Conservation (phyloP, 2,329 filamentous ascomycete genomes). For the Truncatella angustata region DNA sequence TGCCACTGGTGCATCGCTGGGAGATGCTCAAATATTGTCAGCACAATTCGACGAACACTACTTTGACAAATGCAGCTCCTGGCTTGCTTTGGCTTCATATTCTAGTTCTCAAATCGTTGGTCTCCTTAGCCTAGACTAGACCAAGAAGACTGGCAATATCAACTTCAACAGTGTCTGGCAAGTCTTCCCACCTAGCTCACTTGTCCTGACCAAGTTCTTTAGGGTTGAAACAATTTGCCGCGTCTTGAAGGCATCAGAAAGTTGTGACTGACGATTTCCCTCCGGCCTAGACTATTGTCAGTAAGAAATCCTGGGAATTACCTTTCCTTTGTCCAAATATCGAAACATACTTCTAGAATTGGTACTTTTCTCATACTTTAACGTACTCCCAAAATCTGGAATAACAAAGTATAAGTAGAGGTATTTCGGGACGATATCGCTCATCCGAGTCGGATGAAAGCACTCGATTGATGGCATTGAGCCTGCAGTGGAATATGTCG, state of each 20-base stretch:
- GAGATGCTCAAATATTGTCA: constrained; percentile 20
- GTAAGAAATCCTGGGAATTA: no score
- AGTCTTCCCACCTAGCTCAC: constrained; percentile 31
- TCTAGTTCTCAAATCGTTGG: constrained; percentile 26
- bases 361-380: no score
- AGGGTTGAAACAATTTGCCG: constrained; percentile 35
- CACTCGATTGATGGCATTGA: no score
- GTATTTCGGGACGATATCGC: no score
- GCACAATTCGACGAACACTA: neutral
- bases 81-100: constrained; percentile 28
- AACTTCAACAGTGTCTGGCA: constrained; percentile 31
- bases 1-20: constrained; percentile 36
- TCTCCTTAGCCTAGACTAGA: constrained; percentile 24
- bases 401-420: no score
- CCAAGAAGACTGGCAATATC: constrained; percentile 28
- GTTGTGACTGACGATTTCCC: no score
- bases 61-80: constrained; percentile 14
- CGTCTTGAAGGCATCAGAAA: constrained; percentile 28
- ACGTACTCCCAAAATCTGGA: no score
- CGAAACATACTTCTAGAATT: no score
- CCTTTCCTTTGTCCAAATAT: no score
- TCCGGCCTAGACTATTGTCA: no score
- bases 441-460: no score
- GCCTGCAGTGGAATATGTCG: constrained; percentile 30
- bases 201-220: constrained; percentile 29